phyloP scores from a whole-genome alignment of 1,284 basidiomycete species.

The Cutaneotrichosporon cavernicola region DNA sequence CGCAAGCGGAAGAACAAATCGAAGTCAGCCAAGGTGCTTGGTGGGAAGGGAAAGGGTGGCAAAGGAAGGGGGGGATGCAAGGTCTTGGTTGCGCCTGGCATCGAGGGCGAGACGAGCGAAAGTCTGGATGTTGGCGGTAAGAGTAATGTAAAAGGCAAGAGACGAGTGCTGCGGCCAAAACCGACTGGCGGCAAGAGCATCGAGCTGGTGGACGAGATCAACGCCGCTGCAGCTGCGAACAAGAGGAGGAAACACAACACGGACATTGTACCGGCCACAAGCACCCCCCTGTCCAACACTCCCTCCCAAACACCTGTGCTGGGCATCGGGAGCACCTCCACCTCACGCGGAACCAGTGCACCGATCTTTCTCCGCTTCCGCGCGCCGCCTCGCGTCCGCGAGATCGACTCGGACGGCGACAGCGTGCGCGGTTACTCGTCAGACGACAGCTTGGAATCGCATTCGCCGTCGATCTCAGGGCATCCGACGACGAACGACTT shows the following conservation, averaged over 20 bases:
- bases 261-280: background rate
- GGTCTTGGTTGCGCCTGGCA: background rate
- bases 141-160: background rate
- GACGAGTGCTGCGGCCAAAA: background rate
- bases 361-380: constrained; percentile 4
- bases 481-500: constrained; percentile 15
- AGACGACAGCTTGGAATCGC: constrained; percentile 22
- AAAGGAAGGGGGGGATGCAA: constrained; percentile 8
- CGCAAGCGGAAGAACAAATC: background rate
- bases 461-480: background rate
- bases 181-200: background rate
- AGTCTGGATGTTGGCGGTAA: background rate
- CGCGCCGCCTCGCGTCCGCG: constrained; percentile 20
- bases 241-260: background rate
- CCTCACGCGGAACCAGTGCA: background rate
- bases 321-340: background rate
- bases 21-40: background rate
- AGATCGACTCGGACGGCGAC: constrained; percentile 47
- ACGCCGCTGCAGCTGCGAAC: background rate
- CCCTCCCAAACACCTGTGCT: background rate
- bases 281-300: background rate
- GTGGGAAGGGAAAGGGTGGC: constrained; percentile 3
- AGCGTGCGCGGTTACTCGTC: constrained; percentile 38
- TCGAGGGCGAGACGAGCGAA: background rate
- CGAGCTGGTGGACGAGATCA: background rate